These are phyloP conservation scores for Gynandropsis gynandra DNA, from an alignment of 345 rosid genomes.

Conservation along the genomic window DNA sequence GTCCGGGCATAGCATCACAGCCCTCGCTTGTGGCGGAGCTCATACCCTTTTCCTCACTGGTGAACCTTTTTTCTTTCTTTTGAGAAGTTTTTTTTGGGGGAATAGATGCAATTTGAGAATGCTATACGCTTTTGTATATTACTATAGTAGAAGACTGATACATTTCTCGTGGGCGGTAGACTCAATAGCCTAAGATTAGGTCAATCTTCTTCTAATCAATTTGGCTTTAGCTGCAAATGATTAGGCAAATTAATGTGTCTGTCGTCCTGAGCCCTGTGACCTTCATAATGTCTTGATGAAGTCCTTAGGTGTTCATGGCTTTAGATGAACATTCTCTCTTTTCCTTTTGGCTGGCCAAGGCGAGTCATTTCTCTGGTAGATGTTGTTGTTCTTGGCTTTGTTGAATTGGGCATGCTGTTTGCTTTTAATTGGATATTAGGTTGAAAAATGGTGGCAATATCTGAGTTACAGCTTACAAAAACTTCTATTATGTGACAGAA, in stretches of 20 bases:
- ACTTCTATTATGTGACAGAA: constrained; percentile 42
- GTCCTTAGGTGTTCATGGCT: too few species aligned
- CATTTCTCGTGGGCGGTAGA: background rate
- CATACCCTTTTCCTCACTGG: constrained; percentile 94
- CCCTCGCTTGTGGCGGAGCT: constrained; percentile 92
- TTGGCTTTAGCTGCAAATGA: constrained; percentile 1
- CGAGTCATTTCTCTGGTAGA: background rate
- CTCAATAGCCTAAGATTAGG: background rate
- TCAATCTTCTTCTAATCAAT: constrained; percentile 1
- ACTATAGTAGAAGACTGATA: background rate
- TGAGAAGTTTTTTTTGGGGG: background rate
- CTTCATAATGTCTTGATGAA: background rate
- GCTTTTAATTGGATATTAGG: constrained; percentile 11
- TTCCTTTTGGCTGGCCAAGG: too few species aligned
- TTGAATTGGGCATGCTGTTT: constrained; percentile 8
- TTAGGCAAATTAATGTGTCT: background rate
- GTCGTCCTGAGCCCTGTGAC: background rate
- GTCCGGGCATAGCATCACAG: constrained; percentile 34
- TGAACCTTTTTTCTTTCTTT: constrained; percentile 18
- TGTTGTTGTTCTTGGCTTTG: background rate
- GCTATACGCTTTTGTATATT: background rate
- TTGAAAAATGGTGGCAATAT: constrained; percentile 13
- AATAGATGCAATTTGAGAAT: background rate
- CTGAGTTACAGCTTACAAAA: constrained; percentile 15
- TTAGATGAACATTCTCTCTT: too few species aligned